Evolutionary conservation across 176 grass and related monocot species (phyloP).

Genomic region (Oryza glumipatula): DNA sequence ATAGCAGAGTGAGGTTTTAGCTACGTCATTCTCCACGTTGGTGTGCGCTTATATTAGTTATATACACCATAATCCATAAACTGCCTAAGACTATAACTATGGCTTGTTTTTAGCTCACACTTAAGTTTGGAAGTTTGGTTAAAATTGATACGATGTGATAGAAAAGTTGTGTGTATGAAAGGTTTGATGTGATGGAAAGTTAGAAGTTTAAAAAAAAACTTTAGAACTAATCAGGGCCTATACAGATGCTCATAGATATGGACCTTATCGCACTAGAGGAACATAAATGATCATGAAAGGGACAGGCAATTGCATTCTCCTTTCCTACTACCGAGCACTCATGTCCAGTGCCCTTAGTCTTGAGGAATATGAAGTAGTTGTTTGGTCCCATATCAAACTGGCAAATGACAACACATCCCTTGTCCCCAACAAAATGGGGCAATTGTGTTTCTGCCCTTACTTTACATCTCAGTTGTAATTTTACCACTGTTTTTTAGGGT

Average conservation of each 20-base stretch:
- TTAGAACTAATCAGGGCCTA: too few relatives aligned
- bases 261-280: not conserved
- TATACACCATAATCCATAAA: not conserved
- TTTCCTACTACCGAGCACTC: constrained; percentile 9
- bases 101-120: too few relatives aligned
- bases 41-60: not conserved
- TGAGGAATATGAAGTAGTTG: not conserved
- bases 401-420: not conserved
- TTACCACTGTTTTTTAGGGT: too few relatives aligned
- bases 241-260: not conserved
- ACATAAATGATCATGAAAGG: constrained; percentile 22
- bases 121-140: too few relatives aligned
- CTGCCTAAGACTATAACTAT: not conserved
- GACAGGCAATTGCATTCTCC: constrained; percentile 4
- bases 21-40: not conserved
- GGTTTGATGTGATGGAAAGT: too few relatives aligned
- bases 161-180: too few relatives aligned
- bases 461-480: too few relatives aligned
- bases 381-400: constrained; percentile 11
- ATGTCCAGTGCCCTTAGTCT: not conserved
- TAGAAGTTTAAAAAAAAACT: too few relatives aligned
- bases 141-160: too few relatives aligned
- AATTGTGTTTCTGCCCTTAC: too few relatives aligned
- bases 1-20: too few relatives aligned
- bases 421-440: too few relatives aligned